Evolutionary conservation across 805 yeast species (phyloP), one percentile per base, ranked within the genome.

Genomic region (Pichia nakasei): DNA sequence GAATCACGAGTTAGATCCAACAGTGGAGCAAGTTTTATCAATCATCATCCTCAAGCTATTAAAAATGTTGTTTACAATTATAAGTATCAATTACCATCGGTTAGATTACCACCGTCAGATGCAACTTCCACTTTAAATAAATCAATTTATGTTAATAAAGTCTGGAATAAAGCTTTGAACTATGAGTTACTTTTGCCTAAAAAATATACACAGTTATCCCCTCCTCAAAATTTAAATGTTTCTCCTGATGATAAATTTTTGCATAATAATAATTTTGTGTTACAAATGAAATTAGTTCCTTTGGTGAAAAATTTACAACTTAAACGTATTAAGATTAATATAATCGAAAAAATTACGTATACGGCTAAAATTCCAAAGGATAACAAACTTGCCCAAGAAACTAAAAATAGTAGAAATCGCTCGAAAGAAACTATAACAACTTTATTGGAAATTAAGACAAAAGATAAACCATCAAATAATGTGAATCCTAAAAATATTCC

Each of bases 111-210:
- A 1, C 81, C 81, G 0, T 71, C 76, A 5, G 70, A 72, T 56
- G 78, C 79, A 2, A 70, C 74, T 31, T 71, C 78, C 3, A 72
- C 75, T 8, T 67, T 77, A 6, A 82, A 83, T 56, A 85, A 82
- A 55, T 87, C 94, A 0, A 74, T 85, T 17, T 83, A 80, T 58
- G 86, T 85, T 31, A 82, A 81, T 57, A 70, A 85, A 48, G 70
- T 78, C 1, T 85, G 93, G 93, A 77, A 78, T 52, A 80, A 82
- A 44, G 60, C 86, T 0, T 61, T 85, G 32, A 78, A 78, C 44
- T 85, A 85, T 60, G 82, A 82, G 50, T 71, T 85, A 15, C 74
- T 87, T 0, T 72, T 85, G 46, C 88, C 89, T 0, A 72, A 72
- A 46, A 85, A 84, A 54, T 84, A 70, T 58, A 76, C 83, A 11